Base-by-base conservation (phyloP, 257 asterid species). In the Solanum bulbocastanum region DNA sequence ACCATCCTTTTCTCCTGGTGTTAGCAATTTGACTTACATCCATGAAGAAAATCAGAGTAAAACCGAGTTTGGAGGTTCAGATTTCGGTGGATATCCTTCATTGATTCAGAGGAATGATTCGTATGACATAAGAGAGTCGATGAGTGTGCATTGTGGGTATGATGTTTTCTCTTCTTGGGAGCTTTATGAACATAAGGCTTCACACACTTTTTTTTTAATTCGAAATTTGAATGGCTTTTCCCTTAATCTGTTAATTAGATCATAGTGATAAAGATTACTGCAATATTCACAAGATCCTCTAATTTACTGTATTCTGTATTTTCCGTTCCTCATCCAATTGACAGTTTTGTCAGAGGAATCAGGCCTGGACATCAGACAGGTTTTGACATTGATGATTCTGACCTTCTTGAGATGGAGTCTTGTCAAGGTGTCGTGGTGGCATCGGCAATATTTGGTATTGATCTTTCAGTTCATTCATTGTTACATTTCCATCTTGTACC, bases 91-190 rank as follows among this genome's bases (percentile, higher is more conserved):
- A 83, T 96, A 95, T 90, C 98, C 98, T 89, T 94, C 98, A 23
- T 88, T 96, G 85, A 72, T 88, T 32, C 95, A 94, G 93, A 91
- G 98, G 90, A 90, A 85, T 69, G 98, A 94, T 88, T 96, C 98
- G 0, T 95, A 94, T 87, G 93, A 96, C 87, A 91, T 95, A 90
- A 89, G 90, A 89, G 98, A 95, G 88, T 93, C 98, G 5, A 96
- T 95, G 99, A 91, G 83, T 78, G 91, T 96, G 90, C 98, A 96
- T 88, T 96, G 99, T 88, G 99, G 99, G 99, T 96, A 95, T 74
- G 98, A 32, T 90, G 18, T 76, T 65, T 46, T 81, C 85, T 81
- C 85, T 46, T 9, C 85, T 25, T 4, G 3, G 58, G 60, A 76
- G 20, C 83, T 78, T 42, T 78, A 25, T 15, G 83, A 37, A 36